phyloP scores from a whole-genome alignment of 2,329 filamentous ascomycete species.

The Fusarium kyushuense region DNA sequence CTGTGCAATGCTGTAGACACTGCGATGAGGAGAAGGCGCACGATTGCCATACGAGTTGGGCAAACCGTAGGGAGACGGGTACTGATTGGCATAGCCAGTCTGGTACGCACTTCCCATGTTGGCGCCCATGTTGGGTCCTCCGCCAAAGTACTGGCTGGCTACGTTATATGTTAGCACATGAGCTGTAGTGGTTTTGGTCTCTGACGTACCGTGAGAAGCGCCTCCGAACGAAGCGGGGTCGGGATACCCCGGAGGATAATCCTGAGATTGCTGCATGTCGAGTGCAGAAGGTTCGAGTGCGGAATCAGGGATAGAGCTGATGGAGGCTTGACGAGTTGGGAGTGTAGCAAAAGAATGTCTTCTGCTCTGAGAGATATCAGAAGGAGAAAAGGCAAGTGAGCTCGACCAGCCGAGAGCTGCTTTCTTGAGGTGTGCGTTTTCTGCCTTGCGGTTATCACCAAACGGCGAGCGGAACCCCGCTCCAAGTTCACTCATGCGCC shows the following conservation, averaged over 20 bases:
- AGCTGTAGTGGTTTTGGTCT: not conserved
- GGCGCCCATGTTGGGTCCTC: constrained; percentile 42
- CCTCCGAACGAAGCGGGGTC: constrained; percentile 55
- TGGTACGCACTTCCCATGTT: constrained; percentile 46
- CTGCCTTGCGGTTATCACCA: constrained; percentile 71
- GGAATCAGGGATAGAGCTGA: constrained; percentile 69
- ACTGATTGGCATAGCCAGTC: constrained; percentile 54
- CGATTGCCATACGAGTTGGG: constrained; percentile 61
- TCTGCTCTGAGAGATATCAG: constrained; percentile 77
- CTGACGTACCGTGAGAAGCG: constrained; percentile 57
- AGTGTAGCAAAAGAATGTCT: constrained; percentile 84
- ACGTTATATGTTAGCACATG: constrained; percentile 6
- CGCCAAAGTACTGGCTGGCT: constrained; percentile 47
- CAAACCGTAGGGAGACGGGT: constrained; percentile 61
- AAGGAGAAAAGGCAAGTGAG: constrained; percentile 73
- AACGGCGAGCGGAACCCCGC: constrained; percentile 61
- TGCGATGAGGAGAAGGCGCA: constrained; percentile 71
- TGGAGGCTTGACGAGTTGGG: constrained; percentile 72
- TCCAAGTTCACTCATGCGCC: constrained; percentile 70
- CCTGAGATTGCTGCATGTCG: constrained; percentile 59
- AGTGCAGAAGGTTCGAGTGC: constrained; percentile 60
- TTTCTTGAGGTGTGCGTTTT: constrained; percentile 70
- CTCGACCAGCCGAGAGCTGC: constrained; percentile 73
- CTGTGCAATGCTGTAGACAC: constrained; percentile 70
- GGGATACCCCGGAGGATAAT: constrained; percentile 57